Evolutionary conservation across 768 basidiomycete genomes (phyloP), one percentile per base, ranked within the genome.

Genomic region (Suillus tomentosus): DNA sequence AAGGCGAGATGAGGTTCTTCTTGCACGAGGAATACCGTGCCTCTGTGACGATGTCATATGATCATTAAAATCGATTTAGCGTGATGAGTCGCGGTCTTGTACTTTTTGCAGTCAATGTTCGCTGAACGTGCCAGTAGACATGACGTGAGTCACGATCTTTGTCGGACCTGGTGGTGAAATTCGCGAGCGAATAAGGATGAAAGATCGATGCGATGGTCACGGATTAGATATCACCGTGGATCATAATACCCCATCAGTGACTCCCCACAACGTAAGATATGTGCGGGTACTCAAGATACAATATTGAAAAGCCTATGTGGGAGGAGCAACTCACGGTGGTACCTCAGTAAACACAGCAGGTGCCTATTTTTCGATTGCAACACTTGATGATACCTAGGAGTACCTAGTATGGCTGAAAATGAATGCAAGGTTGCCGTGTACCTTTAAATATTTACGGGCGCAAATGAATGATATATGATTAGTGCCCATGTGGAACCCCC

Each of bases 381-480:
- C 8, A 24, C 0, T 58, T n/a, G n/a, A n/a, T n/a, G n/a, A n/a
- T n/a, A n/a, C 39, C 36, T 24, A 24, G 13, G 22, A 1, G 48
- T 50, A 15, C 22, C 22, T 24, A 9, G 22, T 37, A 22, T 24
- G 14, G 22, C 2, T 39, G 37, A 36, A 55, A 55, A 55, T 55
- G 37, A 14, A n/a, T 8, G 54, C 14, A 13, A 39, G 17, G 56
- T 13, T 57, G 24, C 56, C 22, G 56, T 17, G 19, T 58, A 24
- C 40, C 42, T 58, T 42, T 31, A 13, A 19, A 24, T 24, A 39
- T 42, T 58, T 27, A 17, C 27, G 40, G 24, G 39, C 57, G 57
- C 40, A 58, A 42, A 58, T 58, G 39, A 58, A 58, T 42, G 40
- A 42, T 58, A 42, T 58, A 58, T 42, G 40, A 39, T 27, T 31